Percentiles rank a stretch among this genome's conserved stretches.
Evolutionary conservation across 345 rosid species (phyloP).

Genomic region (Eucalyptus cloeziana): DNA sequence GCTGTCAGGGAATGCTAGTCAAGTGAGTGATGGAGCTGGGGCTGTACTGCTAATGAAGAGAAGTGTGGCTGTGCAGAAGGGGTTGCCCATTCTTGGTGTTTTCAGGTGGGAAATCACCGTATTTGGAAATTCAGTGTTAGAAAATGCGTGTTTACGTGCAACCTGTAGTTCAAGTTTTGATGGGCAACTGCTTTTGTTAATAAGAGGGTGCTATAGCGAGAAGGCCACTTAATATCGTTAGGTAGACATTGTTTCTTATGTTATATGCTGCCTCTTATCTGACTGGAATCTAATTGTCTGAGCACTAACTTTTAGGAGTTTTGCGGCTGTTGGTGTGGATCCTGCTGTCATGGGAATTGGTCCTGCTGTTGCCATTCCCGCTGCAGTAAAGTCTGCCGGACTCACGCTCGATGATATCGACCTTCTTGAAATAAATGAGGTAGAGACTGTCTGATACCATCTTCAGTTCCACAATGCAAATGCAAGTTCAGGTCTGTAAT

Average conservation of each 20-base stretch:
- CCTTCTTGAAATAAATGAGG: slow-evolving; percentile 94
- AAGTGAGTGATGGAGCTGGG: slow-evolving; percentile 95
- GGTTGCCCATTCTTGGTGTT: slow-evolving; percentile 85
- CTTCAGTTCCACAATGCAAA: not conserved
- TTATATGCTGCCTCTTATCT: not conserved
- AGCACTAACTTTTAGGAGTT: slow-evolving; percentile 46
- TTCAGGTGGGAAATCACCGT: slow-evolving; percentile 39
- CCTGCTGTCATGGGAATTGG: slow-evolving; percentile 95
- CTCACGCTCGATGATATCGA: slow-evolving; percentile 55
- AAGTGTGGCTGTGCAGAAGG: slow-evolving; percentile 68
- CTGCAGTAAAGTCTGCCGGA: slow-evolving; percentile 77
- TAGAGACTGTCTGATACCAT: not conserved
- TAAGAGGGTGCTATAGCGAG: not conserved
- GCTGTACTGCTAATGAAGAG: slow-evolving; percentile 95
- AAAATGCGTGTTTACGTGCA: not conserved
- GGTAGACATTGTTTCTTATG: not conserved
- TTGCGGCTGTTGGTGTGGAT: slow-evolving; percentile 93
- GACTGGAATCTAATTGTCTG: not conserved
- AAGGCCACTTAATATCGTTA: not conserved
- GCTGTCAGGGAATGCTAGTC: slow-evolving; percentile 80
- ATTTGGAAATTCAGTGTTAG: not conserved
- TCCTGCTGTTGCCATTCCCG: slow-evolving; percentile 92
- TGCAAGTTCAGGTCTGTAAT: not conserved
- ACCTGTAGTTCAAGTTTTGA: not conserved
- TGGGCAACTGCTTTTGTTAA: not conserved